Conservation (phyloP, 768 basidiomycete genomes). For the Collybia nuda region DNA sequence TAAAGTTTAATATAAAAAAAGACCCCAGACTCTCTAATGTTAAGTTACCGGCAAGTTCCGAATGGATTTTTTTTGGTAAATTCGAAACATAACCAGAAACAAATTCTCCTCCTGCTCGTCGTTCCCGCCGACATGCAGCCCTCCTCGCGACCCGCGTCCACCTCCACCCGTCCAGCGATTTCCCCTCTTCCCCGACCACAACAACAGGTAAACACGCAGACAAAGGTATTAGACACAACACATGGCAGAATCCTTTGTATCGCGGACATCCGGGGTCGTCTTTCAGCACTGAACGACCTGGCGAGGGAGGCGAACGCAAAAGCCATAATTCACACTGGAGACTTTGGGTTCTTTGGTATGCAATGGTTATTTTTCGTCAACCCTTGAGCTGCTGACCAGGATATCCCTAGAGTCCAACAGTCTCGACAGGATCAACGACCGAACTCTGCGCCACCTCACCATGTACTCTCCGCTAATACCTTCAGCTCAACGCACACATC, state of each 20-base stretch:
- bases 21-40: too few species aligned
- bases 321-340: constrained; percentile 96
- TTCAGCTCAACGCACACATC: constrained; percentile 73
- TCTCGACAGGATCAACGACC: constrained; percentile 89
- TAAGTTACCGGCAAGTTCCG: too few species aligned
- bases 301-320: constrained; percentile 86
- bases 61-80: too few species aligned
- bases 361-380: constrained; percentile 6
- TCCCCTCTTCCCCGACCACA: constrained; percentile 51
- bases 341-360: constrained; percentile 97
- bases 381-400: too few species aligned
- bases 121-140: constrained; percentile 42
- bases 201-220: constrained; percentile 66
- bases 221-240: constrained; percentile 74
- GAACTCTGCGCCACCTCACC: constrained; percentile 92
- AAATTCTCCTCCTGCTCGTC: constrained; percentile 17
- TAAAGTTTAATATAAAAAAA: too few species aligned
- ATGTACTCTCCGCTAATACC: constrained; percentile 96
- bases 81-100: background rate
- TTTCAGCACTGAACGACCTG: constrained; percentile 87
- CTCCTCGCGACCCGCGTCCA: constrained; percentile 56
- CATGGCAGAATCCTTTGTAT: constrained; percentile 91
- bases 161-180: constrained; percentile 55
- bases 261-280: constrained; percentile 89
- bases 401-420: constrained; percentile 62